phyloP scores from a whole-genome alignment of 208 protist species.

The Leishmania braziliensis region DNA sequence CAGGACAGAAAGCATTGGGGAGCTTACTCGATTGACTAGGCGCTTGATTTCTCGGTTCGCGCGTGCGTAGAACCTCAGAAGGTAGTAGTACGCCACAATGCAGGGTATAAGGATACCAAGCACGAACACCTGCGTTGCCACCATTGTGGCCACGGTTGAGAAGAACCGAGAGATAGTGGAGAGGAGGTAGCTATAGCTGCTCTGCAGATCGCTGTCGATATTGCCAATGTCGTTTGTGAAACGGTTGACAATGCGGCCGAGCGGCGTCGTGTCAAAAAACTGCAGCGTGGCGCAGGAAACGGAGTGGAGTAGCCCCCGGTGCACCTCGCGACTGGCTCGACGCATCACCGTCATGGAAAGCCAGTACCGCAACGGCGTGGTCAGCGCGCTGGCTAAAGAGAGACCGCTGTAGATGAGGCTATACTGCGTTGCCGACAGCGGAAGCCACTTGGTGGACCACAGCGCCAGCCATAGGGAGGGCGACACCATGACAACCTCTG shows the following conservation, averaged over 20 bases:
- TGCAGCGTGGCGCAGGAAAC: conserved; percentile 43
- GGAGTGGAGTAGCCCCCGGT: conserved; percentile 46
- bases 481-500: conserved; percentile 29
- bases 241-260: conserved; percentile 74
- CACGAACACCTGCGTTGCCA: conserved; percentile 17
- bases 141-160: conserved; percentile 27
- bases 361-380: conserved; percentile 7
- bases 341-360: conserved; percentile 30
- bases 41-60: conserved; percentile 84
- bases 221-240: conserved; percentile 73
- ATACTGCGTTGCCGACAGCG: conserved; percentile 14
- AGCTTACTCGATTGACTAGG: conserved; percentile 75
- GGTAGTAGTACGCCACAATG: conserved; percentile 60
- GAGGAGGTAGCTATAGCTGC: conserved; percentile 34
- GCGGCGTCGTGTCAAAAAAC: conserved; percentile 59
- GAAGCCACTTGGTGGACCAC: conserved; percentile 47
- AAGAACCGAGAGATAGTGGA: conserved; percentile 12
- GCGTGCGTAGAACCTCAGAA: conserved; percentile 86
- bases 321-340: conserved; percentile 38
- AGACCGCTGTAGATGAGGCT: conserved; percentile 10
- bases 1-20: conserved; percentile 92
- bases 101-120: conserved; percentile 42
- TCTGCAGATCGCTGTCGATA: conserved; percentile 69
- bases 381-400: background rate
- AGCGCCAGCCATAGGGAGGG: conserved; percentile 48